phyloP scores from a whole-genome alignment of 371 early-diverging fungal genomes.

The Circinella minor region DNA sequence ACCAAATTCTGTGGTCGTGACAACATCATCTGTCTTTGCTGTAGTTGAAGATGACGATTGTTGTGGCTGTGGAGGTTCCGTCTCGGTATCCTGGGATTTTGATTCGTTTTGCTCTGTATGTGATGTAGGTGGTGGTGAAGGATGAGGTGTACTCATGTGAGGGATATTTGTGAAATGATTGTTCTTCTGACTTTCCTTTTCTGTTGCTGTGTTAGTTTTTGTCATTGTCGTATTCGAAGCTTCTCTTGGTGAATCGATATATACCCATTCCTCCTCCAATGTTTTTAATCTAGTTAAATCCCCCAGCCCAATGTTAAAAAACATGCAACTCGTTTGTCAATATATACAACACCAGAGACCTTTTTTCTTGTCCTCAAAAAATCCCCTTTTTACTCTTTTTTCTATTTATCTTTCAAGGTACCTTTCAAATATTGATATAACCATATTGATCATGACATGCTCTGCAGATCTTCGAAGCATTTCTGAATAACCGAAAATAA shows the following conservation, averaged over 20 bases:
- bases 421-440: constrained; percentile 76
- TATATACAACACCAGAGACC: background rate
- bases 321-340: no score
- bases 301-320: no score
- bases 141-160: constrained; percentile 49
- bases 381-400: no score
- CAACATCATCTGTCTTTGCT: background rate
- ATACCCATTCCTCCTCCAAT: constrained; percentile 52
- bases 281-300: constrained; percentile 32
- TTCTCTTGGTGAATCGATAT: constrained; percentile 35
- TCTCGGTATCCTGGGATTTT: background rate
- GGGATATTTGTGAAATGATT: constrained; percentile 18
- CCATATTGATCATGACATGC: constrained; percentile 78
- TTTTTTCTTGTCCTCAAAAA: background rate
- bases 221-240: background rate
- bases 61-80: background rate
- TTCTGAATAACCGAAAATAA: constrained; percentile 47
- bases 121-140: constrained; percentile 31
- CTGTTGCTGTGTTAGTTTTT: background rate
- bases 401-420: constrained; percentile 14
- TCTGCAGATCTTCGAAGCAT: constrained; percentile 82
- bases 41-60: background rate
- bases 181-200: constrained; percentile 10
- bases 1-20: constrained; percentile 12
- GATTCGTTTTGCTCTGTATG: background rate